These are phyloP conservation scores for Tuber borchii DNA, from an alignment of 495 filamentous ascomycete genomes.

Conservation along the genomic window DNA sequence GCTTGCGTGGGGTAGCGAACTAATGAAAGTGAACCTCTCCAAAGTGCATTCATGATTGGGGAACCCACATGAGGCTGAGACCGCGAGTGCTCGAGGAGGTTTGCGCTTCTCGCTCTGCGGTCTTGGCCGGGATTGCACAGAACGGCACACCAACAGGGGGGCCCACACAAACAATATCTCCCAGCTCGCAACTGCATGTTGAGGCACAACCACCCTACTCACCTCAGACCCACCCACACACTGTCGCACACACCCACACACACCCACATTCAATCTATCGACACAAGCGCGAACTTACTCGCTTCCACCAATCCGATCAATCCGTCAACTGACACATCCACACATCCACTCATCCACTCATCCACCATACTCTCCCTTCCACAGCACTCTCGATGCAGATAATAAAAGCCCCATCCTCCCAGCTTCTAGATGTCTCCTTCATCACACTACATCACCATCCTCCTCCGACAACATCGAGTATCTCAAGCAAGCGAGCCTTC, in stretches of 20 bases:
- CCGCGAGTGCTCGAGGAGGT: not conserved
- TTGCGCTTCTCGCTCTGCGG: not conserved
- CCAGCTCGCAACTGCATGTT: not conserved
- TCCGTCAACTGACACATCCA: conserved; percentile 6
- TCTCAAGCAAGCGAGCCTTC: conserved; percentile 28
- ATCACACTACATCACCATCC: conserved; percentile 25
- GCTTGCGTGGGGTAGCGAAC: not conserved
- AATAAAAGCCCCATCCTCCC: conserved; percentile 30
- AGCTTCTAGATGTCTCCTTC: conserved; percentile 23
- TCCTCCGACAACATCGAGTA: conserved; percentile 8
- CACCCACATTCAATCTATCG: not conserved
- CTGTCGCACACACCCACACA: not conserved
- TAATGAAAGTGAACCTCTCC: not conserved
- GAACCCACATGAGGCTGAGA: not conserved
- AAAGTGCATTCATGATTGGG: not conserved
- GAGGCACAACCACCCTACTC: not conserved
- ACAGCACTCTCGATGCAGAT: conserved; percentile 17
- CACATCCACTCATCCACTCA: conserved; percentile 16
- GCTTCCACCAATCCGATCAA: not conserved
- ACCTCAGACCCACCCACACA: not conserved
- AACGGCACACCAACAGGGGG: not conserved
- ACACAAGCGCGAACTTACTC: not conserved
- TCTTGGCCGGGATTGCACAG: not conserved
- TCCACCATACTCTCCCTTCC: conserved; percentile 9
- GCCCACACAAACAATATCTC: not conserved